A percentile compares a stretch with the other conserved stretches of the same genome.
Evolutionary conservation across 805 yeast species (phyloP).

Genomic region (Metschnikowia kunwiensis): DNA sequence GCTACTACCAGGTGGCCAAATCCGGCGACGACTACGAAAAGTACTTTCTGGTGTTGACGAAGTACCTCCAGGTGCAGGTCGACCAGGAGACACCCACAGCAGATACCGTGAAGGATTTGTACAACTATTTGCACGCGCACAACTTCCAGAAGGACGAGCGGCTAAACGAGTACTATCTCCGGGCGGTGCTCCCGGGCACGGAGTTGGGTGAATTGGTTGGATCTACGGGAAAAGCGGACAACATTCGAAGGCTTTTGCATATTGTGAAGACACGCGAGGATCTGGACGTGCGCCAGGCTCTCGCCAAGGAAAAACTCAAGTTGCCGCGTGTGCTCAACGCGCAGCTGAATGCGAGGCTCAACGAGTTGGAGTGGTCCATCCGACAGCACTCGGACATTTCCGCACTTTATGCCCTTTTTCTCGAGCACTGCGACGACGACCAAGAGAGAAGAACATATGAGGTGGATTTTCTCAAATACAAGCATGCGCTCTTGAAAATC

Average conservation of each 20-base stretch:
- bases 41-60: constrained; percentile 48
- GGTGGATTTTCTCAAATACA: constrained; percentile 54
- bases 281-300: constrained; percentile 35
- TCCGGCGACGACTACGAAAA: constrained; percentile 34
- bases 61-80: constrained; percentile 40
- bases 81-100: constrained; percentile 44
- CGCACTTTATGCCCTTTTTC: constrained; percentile 49
- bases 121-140: constrained; percentile 41
- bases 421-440: constrained; percentile 62
- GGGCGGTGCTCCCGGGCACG: constrained; percentile 54
- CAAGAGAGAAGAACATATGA: constrained; percentile 55
- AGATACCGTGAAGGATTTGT: constrained; percentile 49
- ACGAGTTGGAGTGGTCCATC: constrained; percentile 44
- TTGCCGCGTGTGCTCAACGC: constrained; percentile 42
- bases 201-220: constrained; percentile 53
- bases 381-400: constrained; percentile 53
- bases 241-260: constrained; percentile 43
- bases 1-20: constrained; percentile 51
- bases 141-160: constrained; percentile 26
- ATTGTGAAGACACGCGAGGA: constrained; percentile 41
- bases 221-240: constrained; percentile 41
- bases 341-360: constrained; percentile 38
- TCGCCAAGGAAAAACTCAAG: constrained; percentile 49
- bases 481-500: constrained; percentile 50
- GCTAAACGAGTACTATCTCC: constrained; percentile 47